Base-by-base conservation (phyloP, 352 stramenopile species). In the Pythium periplocum region DNA sequence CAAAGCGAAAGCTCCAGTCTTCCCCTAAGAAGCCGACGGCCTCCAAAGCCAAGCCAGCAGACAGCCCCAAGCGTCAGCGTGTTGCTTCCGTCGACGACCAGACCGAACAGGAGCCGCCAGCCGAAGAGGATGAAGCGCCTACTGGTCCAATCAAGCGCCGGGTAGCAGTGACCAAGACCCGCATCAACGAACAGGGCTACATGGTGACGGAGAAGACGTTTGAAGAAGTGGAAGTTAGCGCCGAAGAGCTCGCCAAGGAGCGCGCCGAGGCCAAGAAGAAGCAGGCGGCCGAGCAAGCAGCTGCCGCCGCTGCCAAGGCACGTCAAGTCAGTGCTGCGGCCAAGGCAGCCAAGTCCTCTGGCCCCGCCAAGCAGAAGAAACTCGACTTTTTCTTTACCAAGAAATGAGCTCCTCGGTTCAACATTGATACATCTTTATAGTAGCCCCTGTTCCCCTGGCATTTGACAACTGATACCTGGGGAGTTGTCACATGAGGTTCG, bases 141-240 rank as follows among this genome's bases (percentile, higher is more conserved):
- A 61, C 50, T 32, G 58, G 52, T 11, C 51, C 55, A 12, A 48
- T 85, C 34, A 90, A 79, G 54, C 69, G 78, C n/a, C 66, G 69
- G 7, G 59, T 85, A 45, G 54, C 83, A 11, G 69, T 89, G 37
- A 77, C 61, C 37, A 93, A 87, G 62, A 89, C 80, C 40, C 68
- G 71, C 48, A 87, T 93, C 57, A 90, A 86, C 45, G 76, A 90
- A 32, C 59, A 87, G 47, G 83, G 83, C 31, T 93, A 93, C 69
- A 93, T 93, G 83, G 78, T 90, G 33, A 93, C 80, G 33, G 83
- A 93, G 62, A 85, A 85, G 45, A 67, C 64, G 39, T 84, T 77
- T 41, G 74, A 93, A 34, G 79, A 90, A 40, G 71, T 89, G 38
- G 72, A 90, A 48, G 56, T 89, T 33, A 85, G 74, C 40, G 45